These are phyloP conservation scores for Solanum microdontum DNA, from an alignment of 257 asterid genomes.

Conservation along the genomic window DNA sequence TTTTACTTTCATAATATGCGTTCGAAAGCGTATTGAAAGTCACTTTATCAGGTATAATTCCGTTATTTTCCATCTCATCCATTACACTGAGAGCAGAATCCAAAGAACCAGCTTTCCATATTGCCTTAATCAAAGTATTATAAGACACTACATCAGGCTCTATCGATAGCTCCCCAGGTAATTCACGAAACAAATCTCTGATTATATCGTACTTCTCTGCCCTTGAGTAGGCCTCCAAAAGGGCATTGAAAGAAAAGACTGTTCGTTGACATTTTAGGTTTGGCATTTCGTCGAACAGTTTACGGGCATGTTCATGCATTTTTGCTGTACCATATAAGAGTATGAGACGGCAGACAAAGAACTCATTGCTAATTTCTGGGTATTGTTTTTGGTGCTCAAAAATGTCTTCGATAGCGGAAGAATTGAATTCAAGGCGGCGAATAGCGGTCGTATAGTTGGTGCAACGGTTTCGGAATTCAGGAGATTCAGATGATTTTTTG, in stretches of 20 bases:
- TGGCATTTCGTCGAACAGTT: constrained; percentile 60
- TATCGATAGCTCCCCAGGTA: constrained; percentile 26
- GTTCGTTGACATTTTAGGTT: constrained; percentile 33
- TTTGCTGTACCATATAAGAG: constrained; percentile 28
- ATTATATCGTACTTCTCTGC: constrained; percentile 16
- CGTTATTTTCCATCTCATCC: constrained; percentile 31
- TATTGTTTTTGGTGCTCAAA: constrained; percentile 30
- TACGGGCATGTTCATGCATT: constrained; percentile 33
- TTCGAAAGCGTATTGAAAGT: constrained; percentile 28
- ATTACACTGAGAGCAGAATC: constrained; percentile 33
- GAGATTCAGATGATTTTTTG: constrained; percentile 12
- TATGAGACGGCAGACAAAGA: constrained; percentile 25
- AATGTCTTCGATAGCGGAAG: constrained; percentile 16
- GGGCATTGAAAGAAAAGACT: constrained; percentile 39
- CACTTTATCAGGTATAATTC: constrained; percentile 11
- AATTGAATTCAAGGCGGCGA: constrained; percentile 14
- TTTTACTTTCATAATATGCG: constrained; percentile 9
- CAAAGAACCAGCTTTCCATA: constrained; percentile 22
- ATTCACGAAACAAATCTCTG: constrained; percentile 23
- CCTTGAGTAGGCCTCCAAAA: constrained; percentile 27
- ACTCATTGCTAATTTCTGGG: constrained; percentile 16
- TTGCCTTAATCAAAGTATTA: constrained; percentile 22
- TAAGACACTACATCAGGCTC: constrained; percentile 36
- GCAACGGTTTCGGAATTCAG: constrained; percentile 11
- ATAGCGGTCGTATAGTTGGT: constrained; percentile 1